phyloP scores from a whole-genome alignment of 2,329 filamentous ascomycete genomes.

The Clathrospora elynae region DNA sequence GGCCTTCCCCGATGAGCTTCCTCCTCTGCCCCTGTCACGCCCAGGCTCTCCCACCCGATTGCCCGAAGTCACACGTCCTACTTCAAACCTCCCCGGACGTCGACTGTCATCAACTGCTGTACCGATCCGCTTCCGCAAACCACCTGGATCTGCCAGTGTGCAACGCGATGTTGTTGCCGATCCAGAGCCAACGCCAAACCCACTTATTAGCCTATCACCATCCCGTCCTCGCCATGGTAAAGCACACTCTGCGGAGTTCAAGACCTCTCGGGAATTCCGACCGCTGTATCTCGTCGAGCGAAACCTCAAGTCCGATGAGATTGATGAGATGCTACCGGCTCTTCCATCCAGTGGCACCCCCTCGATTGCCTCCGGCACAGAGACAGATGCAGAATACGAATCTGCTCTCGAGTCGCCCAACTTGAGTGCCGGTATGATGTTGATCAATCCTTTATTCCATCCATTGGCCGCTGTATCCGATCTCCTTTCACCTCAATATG shows the following conservation, averaged over 20 bases:
- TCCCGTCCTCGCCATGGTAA: constrained; percentile 52
- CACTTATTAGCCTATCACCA: constrained; percentile 49
- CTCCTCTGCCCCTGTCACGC: constrained; percentile 39
- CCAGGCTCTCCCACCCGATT: constrained; percentile 38
- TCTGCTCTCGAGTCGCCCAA: constrained; percentile 51
- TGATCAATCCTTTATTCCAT: constrained; percentile 32
- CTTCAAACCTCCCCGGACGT: constrained; percentile 26
- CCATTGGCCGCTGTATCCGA: constrained; percentile 23
- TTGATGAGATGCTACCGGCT: constrained; percentile 55
- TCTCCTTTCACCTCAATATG: constrained; percentile 24
- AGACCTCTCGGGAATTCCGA: constrained; percentile 68
- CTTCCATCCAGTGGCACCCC: constrained; percentile 56
- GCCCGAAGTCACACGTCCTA: constrained; percentile 30
- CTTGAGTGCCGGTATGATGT: constrained; percentile 26
- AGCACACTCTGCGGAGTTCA: constrained; percentile 59
- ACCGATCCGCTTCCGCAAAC: constrained; percentile 61
- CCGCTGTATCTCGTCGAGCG: constrained; percentile 82
- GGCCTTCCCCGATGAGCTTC: constrained; percentile 44
- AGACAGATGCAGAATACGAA: constrained; percentile 53
- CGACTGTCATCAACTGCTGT: constrained; percentile 55
- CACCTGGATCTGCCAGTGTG: constrained; percentile 50
- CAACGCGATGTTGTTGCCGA: constrained; percentile 51
- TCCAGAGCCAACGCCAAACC: constrained; percentile 29
- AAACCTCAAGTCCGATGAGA: constrained; percentile 46
- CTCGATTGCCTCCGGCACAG: constrained; percentile 44